Evolutionary conservation across 2,329 filamentous ascomycete genomes (phyloP).

Genomic region (Fusarium aywerte): DNA sequence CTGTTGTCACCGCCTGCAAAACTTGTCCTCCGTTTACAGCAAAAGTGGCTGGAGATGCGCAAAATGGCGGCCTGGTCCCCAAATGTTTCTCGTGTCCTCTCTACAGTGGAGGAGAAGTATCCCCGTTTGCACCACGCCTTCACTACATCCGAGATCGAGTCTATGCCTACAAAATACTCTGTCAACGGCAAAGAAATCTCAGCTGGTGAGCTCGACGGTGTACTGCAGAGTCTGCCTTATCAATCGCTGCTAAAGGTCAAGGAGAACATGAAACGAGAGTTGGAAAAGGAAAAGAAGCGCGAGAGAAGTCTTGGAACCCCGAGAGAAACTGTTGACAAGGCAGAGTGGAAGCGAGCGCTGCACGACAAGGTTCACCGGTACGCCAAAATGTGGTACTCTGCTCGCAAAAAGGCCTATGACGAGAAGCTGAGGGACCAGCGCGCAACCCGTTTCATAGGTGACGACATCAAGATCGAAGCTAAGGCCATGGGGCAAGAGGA

Average conservation of each 20-base stretch:
- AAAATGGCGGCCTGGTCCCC: slow-evolving; percentile 61
- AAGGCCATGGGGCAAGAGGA: slow-evolving; percentile 5
- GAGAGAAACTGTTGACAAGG: slow-evolving; percentile 5
- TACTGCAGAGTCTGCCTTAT: slow-evolving; percentile 48
- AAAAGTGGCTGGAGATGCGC: slow-evolving; percentile 62
- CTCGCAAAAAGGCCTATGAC: slow-evolving; percentile 20
- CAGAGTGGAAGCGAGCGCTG: slow-evolving; percentile 36
- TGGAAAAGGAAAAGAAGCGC: slow-evolving; percentile 32
- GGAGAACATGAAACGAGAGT: slow-evolving; percentile 32
- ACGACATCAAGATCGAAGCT: slow-evolving; percentile 9
- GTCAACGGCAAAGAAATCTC: slow-evolving; percentile 42
- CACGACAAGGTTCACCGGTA: slow-evolving; percentile 38
- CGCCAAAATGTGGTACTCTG: slow-evolving; percentile 38
- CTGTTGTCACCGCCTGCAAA: slow-evolving; percentile 48
- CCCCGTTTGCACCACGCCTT: slow-evolving; percentile 57
- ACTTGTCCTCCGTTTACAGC: slow-evolving; percentile 61
- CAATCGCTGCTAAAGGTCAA: slow-evolving; percentile 47
- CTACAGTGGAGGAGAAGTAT: slow-evolving; percentile 54
- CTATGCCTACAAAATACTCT: slow-evolving; percentile 44
- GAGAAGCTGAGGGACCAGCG: background rate
- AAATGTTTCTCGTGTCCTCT: slow-evolving; percentile 55
- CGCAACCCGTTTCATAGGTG: background rate
- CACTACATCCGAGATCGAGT: slow-evolving; percentile 47
- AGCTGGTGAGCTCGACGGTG: slow-evolving; percentile 45
- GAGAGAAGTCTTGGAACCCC: slow-evolving; percentile 32